Conservation (phyloP, 148 eudicot species). For the Vaccinium myrtillus region DNA sequence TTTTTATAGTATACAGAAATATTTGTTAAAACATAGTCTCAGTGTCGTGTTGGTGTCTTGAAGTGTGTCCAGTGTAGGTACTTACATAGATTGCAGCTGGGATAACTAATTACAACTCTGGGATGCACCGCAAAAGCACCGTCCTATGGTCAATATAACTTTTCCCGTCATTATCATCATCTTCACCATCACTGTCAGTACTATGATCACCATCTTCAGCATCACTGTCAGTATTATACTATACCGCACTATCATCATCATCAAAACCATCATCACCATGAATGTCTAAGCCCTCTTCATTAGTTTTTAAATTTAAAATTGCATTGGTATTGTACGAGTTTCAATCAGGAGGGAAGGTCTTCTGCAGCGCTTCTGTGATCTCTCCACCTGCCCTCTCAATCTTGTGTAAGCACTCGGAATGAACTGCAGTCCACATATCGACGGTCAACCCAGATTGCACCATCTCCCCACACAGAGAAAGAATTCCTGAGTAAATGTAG, state of each 20-base stretch:
- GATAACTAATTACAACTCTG: not conserved
- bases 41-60: not conserved
- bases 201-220: conserved; percentile 16
- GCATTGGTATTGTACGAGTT: conserved; percentile 41
- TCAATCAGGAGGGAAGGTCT: conserved; percentile 97
- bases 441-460: conserved; percentile 60
- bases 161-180: conserved; percentile 21
- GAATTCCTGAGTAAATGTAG: conserved; percentile 63
- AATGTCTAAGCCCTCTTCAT: conserved; percentile 30
- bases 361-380: conserved; percentile 89
- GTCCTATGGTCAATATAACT: conserved; percentile 1
- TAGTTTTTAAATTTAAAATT: conserved; percentile 25
- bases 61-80: not conserved
- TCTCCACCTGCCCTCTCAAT: conserved; percentile 80
- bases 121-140: not conserved
- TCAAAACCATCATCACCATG: conserved; percentile 28
- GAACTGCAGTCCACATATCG: conserved; percentile 97
- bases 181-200: conserved; percentile 33
- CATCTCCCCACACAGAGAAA: conserved; percentile 71
- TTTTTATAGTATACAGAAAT: not conserved
- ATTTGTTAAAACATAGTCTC: not conserved
- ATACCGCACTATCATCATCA: not conserved
- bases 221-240: conserved; percentile 30
- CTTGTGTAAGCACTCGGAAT: conserved; percentile 78
- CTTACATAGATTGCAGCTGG: not conserved